phyloP scores from a whole-genome alignment of 495 filamentous ascomycete genomes.

The Xylaria telfairii region DNA sequence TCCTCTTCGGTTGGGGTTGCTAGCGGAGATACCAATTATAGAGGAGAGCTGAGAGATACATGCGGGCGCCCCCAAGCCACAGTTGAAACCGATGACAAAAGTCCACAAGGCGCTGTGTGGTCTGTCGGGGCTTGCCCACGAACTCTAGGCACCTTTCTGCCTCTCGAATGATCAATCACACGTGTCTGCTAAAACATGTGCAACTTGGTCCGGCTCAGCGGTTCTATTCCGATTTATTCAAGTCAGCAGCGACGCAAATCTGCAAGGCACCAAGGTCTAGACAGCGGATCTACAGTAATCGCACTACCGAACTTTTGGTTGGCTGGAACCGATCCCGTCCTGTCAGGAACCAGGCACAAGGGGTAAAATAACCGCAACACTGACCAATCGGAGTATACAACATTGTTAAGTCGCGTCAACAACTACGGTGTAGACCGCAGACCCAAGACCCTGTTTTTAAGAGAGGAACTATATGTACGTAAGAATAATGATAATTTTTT shows the following conservation, averaged over 20 bases:
- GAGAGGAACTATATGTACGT: neutral
- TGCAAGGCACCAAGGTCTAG: slow-evolving; percentile 22
- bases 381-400: slow-evolving; percentile 12
- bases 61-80: neutral
- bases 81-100: neutral
- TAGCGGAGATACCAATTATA: neutral
- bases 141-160: neutral
- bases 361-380: neutral
- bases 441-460: neutral
- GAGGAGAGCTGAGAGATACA: neutral
- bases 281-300: slow-evolving; percentile 14
- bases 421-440: neutral
- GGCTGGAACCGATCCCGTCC: slow-evolving; percentile 24
- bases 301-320: slow-evolving; percentile 8
- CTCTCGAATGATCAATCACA: neutral
- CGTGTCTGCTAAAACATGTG: neutral
- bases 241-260: neutral
- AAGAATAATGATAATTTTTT: neutral
- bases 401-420: neutral
- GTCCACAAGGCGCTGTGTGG: neutral
- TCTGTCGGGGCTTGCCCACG: neutral
- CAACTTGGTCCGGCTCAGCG: neutral
- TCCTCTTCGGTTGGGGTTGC: neutral
- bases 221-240: neutral
- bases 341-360: slow-evolving; percentile 45